Percentiles rank a stretch among this genome's conserved stretches.
phyloP scores from a whole-genome alignment of 345 rosid species.

The thale cress (Arabidopsis thaliana) region TAIR10.1 NC_003070.9:18286001-18286500 shows the following conservation, averaged over 20 bases:
- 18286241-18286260: too few species aligned
- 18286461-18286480: not conserved
- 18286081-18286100: too few species aligned
- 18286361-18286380: not conserved
- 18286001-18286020: too few species aligned
- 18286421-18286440: not conserved
- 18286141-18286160: not conserved
- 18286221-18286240: too few species aligned
- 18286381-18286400: not conserved
- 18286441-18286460: not conserved
- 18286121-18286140: constrained; percentile 11
- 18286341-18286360: not conserved
- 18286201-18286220: not conserved
- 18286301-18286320: too few species aligned
- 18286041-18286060: not conserved
- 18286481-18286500: not conserved
- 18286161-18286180: constrained; percentile 6
- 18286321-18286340: not conserved
- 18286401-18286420: not conserved
- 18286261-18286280: too few species aligned
- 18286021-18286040: too few species aligned
- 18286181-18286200: not conserved
- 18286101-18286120: too few species aligned
- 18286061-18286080: not conserved
- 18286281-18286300: too few species aligned